Conservation (phyloP, 1,139 yeast genomes). For the Tardiomyces digboiensis region DNA sequence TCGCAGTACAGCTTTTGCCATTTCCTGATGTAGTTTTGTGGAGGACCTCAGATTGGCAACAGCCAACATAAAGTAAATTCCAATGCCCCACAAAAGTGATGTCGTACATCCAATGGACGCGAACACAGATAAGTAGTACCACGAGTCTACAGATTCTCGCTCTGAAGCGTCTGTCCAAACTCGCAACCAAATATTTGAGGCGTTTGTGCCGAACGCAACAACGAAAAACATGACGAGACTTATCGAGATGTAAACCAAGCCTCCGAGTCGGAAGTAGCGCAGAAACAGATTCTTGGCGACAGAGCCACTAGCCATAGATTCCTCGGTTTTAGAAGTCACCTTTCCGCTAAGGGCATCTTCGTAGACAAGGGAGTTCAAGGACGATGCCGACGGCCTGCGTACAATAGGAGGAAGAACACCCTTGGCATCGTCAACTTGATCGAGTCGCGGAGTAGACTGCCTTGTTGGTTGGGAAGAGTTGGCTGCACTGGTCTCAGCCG, state of each 20-base stretch:
- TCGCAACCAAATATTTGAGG: constrained; percentile 50
- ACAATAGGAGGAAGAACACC: not conserved
- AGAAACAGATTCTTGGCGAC: constrained; percentile 2
- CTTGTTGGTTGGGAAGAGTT: too few species aligned
- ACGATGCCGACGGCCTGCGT: not conserved
- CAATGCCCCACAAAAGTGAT: constrained; percentile 3
- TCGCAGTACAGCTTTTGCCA: constrained; percentile 71
- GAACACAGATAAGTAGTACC: constrained; percentile 9
- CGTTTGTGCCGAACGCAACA: constrained; percentile 5
- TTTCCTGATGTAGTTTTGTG: constrained; percentile 50
- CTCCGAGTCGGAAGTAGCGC: constrained; percentile 6
- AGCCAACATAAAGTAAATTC: constrained; percentile 8
- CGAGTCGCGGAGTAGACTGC: too few species aligned
- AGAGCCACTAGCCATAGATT: not conserved
- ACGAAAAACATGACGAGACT: constrained; percentile 2
- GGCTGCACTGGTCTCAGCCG: too few species aligned
- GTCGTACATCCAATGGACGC: constrained; percentile 4
- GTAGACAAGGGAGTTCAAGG: not conserved
- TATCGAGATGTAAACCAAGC: constrained; percentile 1
- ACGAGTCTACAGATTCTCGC: constrained; percentile 8
- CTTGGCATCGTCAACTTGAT: not conserved
- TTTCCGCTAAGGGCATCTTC: not conserved
- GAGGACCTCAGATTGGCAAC: constrained; percentile 13
- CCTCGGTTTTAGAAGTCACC: not conserved
- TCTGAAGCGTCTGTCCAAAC: constrained; percentile 47